Conservation (phyloP, 1,284 basidiomycete genomes). For the Calocybe gambosa region DNA sequence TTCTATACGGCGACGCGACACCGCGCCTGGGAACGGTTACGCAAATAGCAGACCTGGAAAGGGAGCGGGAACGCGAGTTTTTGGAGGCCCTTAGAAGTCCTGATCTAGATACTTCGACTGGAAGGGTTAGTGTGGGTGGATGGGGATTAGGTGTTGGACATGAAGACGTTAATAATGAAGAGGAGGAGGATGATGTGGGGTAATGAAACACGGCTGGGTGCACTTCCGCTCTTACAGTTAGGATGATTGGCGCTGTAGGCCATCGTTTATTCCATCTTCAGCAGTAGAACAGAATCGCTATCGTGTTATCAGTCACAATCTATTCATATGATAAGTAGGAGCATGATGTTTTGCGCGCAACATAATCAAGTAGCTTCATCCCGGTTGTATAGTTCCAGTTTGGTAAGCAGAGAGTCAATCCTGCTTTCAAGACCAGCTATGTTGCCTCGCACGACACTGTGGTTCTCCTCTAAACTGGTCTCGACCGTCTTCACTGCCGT, state of each 20-base stretch:
- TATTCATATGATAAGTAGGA: no score
- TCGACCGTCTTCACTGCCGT: slow-evolving; percentile 68
- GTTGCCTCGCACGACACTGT: slow-evolving; percentile 63
- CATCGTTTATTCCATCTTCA: slow-evolving; percentile 60
- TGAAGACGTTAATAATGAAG: slow-evolving; percentile 38
- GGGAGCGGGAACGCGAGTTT: slow-evolving; percentile 49
- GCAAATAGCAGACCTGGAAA: slow-evolving; percentile 29
- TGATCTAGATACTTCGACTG: slow-evolving; percentile 30
- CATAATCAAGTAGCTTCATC: slow-evolving; percentile 12
- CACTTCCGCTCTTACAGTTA: slow-evolving; percentile 7
- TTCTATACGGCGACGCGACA: slow-evolving; percentile 47
- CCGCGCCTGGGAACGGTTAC: slow-evolving; percentile 36
- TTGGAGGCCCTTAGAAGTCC: slow-evolving; percentile 53
- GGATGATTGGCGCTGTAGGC: slow-evolving; percentile 29
- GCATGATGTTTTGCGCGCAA: no score
- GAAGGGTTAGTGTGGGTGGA: slow-evolving; percentile 46
- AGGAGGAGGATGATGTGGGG: slow-evolving; percentile 40
- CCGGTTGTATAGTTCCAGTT: slow-evolving; percentile 39
- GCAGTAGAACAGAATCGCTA: slow-evolving; percentile 39
- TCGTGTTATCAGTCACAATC: no score
- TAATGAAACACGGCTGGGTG: slow-evolving; percentile 65
- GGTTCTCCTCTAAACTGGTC: slow-evolving; percentile 72
- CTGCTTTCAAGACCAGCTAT: slow-evolving; percentile 66
- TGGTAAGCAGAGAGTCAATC: slow-evolving; percentile 47
- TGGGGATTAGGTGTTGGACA: slow-evolving; percentile 61